Conservation (phyloP, 192 early-diverging fungal genomes). For the Coemansia sp. region DNA sequence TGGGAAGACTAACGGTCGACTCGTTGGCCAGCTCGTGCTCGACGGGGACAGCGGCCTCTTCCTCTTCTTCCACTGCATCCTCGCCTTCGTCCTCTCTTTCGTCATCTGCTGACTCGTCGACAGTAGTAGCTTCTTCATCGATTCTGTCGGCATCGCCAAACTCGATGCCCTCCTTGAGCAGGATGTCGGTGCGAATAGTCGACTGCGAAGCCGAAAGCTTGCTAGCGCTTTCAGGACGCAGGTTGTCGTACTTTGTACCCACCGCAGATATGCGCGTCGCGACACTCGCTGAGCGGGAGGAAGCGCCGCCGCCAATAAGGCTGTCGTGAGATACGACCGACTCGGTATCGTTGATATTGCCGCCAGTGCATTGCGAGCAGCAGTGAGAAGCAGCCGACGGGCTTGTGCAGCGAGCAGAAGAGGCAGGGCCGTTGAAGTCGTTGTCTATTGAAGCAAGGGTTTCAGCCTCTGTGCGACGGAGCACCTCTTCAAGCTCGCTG, state of each 20-base stretch:
- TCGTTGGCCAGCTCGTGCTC: slow-evolving; percentile 18
- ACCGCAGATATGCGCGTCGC: slow-evolving; percentile 40
- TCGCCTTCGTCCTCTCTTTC: slow-evolving; percentile 21
- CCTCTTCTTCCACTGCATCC: slow-evolving; percentile 10
- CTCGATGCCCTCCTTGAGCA: slow-evolving; percentile 44
- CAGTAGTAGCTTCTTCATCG: slow-evolving; percentile 12
- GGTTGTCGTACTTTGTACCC: slow-evolving; percentile 22
- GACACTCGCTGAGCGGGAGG: slow-evolving; percentile 41
- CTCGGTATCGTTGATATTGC: slow-evolving; percentile 17
- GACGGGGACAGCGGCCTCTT: slow-evolving; percentile 44
- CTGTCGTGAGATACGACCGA: slow-evolving; percentile 38
- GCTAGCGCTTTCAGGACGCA: slow-evolving; percentile 24
- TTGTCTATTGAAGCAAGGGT: slow-evolving; percentile 32
- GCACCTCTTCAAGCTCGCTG: slow-evolving; percentile 53
- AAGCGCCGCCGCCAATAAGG: slow-evolving; percentile 47
- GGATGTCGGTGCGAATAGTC: slow-evolving; percentile 42
- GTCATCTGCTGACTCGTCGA: slow-evolving; percentile 24
- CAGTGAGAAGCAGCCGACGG: slow-evolving; percentile 5
- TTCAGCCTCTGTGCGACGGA: slow-evolving; percentile 47
- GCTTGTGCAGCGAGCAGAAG: background rate
- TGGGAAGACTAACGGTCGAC: slow-evolving; percentile 43
- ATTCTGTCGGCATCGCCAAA: slow-evolving; percentile 37
- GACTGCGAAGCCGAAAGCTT: slow-evolving; percentile 45
- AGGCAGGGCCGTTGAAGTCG: slow-evolving; percentile 23
- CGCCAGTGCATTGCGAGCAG: background rate